phyloP scores from a whole-genome alignment of 1,284 basidiomycete species.

The Testicularia cyperi region DNA sequence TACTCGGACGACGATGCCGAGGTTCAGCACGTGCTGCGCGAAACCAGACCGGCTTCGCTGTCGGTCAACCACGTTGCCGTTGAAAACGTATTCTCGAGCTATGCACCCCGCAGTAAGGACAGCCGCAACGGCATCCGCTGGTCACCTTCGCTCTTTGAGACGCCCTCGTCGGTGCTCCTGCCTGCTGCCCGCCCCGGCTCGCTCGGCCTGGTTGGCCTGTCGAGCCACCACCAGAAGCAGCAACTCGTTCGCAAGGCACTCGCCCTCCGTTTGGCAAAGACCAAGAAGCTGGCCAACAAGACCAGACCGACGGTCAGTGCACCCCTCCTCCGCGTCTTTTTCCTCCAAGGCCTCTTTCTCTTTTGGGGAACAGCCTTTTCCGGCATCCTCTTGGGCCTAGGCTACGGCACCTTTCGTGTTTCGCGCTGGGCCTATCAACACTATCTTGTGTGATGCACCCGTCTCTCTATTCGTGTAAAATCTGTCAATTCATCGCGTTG shows the following conservation, averaged over 20 bases:
- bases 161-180: conserved; percentile 1
- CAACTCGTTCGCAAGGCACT: conserved; percentile 2
- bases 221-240: conserved; percentile 7
- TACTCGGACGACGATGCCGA: conserved; percentile 14
- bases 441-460: no score
- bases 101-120: no score
- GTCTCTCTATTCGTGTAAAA: no score
- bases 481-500: no score
- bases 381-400: conserved; percentile 1
- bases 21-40: conserved; percentile 8
- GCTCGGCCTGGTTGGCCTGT: conserved; percentile 4
- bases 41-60: conserved; percentile 3
- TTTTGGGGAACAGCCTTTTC: conserved; percentile 14
- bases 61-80: conserved; percentile 15
- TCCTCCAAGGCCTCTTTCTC: conserved; percentile 14
- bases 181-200: conserved; percentile 2
- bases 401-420: conserved; percentile 7
- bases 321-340: conserved; percentile 9
- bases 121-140: conserved; percentile 3
- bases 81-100: conserved; percentile 18
- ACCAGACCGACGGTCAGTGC: conserved; percentile 4
- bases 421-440: conserved; percentile 15
- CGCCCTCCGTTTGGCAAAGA: conserved; percentile 7
- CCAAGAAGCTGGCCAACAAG: conserved; percentile 2
- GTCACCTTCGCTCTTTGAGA: conserved; percentile 5